Evolutionary conservation across 2,329 filamentous ascomycete species (phyloP).

Genomic region (Aspergillus texensis): DNA sequence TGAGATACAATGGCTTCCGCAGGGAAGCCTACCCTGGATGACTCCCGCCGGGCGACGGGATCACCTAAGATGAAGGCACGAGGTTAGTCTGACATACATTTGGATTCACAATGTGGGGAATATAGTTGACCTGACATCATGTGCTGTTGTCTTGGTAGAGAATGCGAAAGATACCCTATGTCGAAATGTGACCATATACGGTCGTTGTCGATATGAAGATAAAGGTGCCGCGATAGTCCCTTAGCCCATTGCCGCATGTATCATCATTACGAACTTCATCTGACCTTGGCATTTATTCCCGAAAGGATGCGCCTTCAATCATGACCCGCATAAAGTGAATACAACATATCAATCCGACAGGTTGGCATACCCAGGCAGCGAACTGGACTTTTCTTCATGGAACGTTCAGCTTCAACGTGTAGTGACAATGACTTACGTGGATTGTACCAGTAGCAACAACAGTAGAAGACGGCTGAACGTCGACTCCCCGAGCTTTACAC

Average conservation of each 20-base stretch:
- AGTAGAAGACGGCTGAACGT: conserved; percentile 81
- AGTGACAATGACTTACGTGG: conserved; percentile 22
- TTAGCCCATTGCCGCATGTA: conserved; percentile 7
- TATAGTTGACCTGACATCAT: conserved; percentile 14
- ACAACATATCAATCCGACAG: conserved; percentile 42
- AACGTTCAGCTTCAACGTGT: background rate
- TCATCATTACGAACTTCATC: conserved; percentile 13
- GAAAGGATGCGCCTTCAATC: conserved; percentile 78
- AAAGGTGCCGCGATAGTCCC: conserved; percentile 56
- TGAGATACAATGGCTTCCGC: conserved; percentile 46
- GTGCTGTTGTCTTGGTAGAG: conserved; percentile 50
- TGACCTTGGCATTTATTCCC: conserved; percentile 23
- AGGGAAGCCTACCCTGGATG: conserved; percentile 47
- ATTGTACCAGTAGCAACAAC: conserved; percentile 20
- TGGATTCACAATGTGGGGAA: background rate
- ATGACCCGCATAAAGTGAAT: conserved; percentile 70
- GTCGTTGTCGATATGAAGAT: conserved; percentile 89
- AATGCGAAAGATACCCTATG: conserved; percentile 86
- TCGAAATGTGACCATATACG: conserved; percentile 90
- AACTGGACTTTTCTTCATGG: background rate
- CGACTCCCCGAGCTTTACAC: conserved; percentile 94
- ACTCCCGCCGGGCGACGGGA: conserved; percentile 47
- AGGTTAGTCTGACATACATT: conserved; percentile 39
- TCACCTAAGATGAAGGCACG: conserved; percentile 53
- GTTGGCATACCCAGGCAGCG: conserved; percentile 29